These are phyloP conservation scores for Aureobasidium sp. DNA, from an alignment of 2,329 filamentous ascomycete genomes.

Conservation along the genomic window DNA sequence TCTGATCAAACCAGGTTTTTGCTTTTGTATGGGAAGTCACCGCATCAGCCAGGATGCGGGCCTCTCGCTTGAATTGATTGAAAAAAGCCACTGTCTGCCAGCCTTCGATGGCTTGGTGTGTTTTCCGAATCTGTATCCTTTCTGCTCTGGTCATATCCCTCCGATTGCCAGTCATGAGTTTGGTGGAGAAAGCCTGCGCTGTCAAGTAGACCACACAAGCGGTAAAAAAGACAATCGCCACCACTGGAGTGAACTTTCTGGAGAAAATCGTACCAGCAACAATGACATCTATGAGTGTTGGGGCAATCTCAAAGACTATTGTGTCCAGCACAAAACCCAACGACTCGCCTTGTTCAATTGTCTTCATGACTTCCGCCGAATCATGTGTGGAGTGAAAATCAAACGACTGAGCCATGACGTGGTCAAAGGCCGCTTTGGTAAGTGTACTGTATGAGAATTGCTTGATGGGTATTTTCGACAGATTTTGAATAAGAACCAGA, in stretches of 20 bases:
- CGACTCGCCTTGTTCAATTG: background rate
- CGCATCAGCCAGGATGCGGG: background rate
- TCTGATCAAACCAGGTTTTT: background rate
- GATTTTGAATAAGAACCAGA: background rate
- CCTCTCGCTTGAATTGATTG: background rate
- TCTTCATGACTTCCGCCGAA: background rate
- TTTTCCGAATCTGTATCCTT: background rate
- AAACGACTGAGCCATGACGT: background rate
- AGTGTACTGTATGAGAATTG: background rate
- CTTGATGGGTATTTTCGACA: background rate
- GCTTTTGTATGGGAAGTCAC: background rate
- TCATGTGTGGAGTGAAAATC: background rate
- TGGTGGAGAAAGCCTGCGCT: background rate
- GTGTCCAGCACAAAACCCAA: background rate
- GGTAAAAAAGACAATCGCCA: background rate
- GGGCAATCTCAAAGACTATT: background rate
- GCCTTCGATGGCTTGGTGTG: background rate
- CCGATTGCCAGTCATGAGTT: background rate
- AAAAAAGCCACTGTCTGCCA: background rate
- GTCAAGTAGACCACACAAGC: background rate
- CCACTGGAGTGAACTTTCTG: background rate
- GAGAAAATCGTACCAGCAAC: background rate
- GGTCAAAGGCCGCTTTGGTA: background rate
- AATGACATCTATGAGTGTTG: background rate
- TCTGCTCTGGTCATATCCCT: background rate